Evolutionary conservation across 2,329 filamentous ascomycete species (phyloP).

Genomic region (Pyrenophora teres): DNA sequence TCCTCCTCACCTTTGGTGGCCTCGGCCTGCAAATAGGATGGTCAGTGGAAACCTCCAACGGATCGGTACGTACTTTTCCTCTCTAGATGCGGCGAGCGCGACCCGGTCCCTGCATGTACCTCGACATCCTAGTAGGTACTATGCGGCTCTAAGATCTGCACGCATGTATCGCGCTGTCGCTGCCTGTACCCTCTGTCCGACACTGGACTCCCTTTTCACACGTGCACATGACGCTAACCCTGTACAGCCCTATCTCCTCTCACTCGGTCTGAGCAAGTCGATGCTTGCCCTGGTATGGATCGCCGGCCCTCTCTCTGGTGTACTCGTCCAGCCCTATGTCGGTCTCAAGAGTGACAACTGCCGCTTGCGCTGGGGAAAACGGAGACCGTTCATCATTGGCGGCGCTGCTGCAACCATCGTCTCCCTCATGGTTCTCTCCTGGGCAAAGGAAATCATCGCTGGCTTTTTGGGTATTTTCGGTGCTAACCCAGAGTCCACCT

Average conservation of each 20-base stretch:
- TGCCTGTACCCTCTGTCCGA: neutral
- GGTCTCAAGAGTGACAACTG: slow-evolving; percentile 59
- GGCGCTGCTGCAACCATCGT: slow-evolving; percentile 56
- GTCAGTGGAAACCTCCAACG: slow-evolving; percentile 93
- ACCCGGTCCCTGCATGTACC: slow-evolving; percentile 10
- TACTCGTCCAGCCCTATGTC: slow-evolving; percentile 59
- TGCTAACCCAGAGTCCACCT: slow-evolving; percentile 66
- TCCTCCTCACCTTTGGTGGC: slow-evolving; percentile 83
- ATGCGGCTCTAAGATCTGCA: neutral
- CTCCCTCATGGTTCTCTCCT: slow-evolving; percentile 56
- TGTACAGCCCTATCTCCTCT: slow-evolving; percentile 56
- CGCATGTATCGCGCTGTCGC: neutral
- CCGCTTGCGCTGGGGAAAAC: slow-evolving; percentile 54
- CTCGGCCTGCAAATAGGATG: slow-evolving; percentile 90
- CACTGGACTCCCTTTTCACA: neutral
- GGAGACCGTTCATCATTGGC: slow-evolving; percentile 58
- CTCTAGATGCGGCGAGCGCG: neutral
- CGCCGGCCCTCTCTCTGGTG: slow-evolving; percentile 60
- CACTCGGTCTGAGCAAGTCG: slow-evolving; percentile 58
- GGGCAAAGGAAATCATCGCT: slow-evolving; percentile 61
- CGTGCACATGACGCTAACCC: neutral
- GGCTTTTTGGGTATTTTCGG: slow-evolving; percentile 73
- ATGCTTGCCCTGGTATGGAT: slow-evolving; percentile 60
- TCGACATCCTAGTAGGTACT: neutral
- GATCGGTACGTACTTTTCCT: slow-evolving; percentile 62